Conservation (phyloP, 116 monocot species). For the Papilionanthe hybrid region DNA sequence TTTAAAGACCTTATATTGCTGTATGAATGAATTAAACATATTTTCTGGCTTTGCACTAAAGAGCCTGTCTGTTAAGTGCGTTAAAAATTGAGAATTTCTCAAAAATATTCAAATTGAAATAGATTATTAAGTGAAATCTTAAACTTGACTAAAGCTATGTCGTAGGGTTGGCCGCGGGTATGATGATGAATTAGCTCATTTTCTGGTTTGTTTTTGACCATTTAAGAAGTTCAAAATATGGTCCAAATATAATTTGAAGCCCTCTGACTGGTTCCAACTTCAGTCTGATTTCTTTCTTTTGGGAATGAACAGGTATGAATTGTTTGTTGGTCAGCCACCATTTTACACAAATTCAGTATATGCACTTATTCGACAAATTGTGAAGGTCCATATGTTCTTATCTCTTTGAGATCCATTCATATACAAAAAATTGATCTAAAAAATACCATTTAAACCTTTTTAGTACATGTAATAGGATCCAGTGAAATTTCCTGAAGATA, state of each 20-base stretch:
- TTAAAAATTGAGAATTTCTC: background rate
- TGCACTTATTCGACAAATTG: slow-evolving; percentile 94
- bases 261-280: background rate
- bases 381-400: slow-evolving; percentile 50
- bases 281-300: slow-evolving; percentile 6
- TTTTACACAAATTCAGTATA: slow-evolving; percentile 99
- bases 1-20: no score
- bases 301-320: slow-evolving; percentile 64
- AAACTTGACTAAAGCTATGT: background rate
- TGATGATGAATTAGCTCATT: background rate
- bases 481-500: slow-evolving; percentile 95
- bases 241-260: slow-evolving; percentile 1
- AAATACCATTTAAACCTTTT: slow-evolving; percentile 11
- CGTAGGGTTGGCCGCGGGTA: background rate
- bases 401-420: background rate
- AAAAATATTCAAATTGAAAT: background rate
- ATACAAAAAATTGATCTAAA: background rate
- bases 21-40: no score
- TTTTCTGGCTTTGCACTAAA: no score
- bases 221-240: background rate
- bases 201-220: background rate
- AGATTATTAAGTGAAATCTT: background rate
- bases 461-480: slow-evolving; percentile 70
- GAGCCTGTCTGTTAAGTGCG: no score
- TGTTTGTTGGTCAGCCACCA: slow-evolving; percentile 98